These are phyloP conservation scores for Lycium ferocissimum DNA, from an alignment of 257 asterid genomes.

Conservation along the genomic window DNA sequence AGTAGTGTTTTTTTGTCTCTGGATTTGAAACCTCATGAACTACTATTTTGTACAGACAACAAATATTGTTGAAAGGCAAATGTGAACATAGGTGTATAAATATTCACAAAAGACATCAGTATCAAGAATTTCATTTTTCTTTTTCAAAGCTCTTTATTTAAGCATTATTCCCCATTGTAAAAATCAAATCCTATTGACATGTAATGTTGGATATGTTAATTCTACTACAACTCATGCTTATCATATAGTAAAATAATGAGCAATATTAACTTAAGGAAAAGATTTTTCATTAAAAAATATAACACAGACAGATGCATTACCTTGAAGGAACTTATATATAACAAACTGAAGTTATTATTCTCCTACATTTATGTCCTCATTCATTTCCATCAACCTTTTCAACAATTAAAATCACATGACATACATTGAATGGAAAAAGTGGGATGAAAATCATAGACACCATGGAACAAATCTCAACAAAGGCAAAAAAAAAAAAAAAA, in stretches of 20 bases:
- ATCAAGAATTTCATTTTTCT: background rate
- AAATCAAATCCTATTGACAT: background rate
- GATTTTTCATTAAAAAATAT: background rate
- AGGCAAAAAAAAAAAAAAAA: background rate
- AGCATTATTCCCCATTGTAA: background rate
- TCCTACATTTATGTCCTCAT: background rate
- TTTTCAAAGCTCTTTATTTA: background rate
- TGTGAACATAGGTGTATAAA: background rate
- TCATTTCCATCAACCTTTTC: too few relatives aligned
- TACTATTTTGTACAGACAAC: constrained; percentile 1
- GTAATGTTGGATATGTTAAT: background rate
- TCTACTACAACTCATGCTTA: background rate
- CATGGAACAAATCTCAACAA: background rate
- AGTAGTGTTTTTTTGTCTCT: background rate
- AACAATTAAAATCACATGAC: too few relatives aligned
- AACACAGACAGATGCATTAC: background rate
- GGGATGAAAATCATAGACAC: background rate
- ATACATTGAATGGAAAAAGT: background rate
- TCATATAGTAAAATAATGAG: background rate
- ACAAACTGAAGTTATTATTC: background rate
- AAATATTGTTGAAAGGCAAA: background rate
- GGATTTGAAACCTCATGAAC: constrained; percentile 12
- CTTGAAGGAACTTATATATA: background rate
- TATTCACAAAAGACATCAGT: background rate
- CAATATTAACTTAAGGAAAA: background rate